These are phyloP conservation scores for Sordaria brevicollis DNA, from an alignment of 495 filamentous ascomycete genomes.

Conservation along the genomic window DNA sequence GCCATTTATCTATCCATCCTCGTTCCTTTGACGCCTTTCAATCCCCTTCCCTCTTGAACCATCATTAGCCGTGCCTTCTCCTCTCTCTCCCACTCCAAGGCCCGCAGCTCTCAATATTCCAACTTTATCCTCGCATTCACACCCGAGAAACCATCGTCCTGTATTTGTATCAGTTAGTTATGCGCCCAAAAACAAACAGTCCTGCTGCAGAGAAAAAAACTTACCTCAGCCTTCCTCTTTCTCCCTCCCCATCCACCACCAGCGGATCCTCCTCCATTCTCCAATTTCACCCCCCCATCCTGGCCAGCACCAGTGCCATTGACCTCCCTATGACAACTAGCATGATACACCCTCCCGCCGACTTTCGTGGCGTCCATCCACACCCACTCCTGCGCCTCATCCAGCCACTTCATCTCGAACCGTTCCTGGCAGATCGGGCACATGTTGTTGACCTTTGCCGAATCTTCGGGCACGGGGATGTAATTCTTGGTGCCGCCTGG, in stretches of 20 bases:
- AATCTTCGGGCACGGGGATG: slow-evolving; percentile 69
- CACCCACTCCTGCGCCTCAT: slow-evolving; percentile 90
- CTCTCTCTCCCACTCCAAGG: not conserved
- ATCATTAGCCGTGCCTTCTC: not conserved
- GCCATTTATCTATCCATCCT: not conserved
- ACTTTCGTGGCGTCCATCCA: slow-evolving; percentile 85
- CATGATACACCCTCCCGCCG: slow-evolving; percentile 76
- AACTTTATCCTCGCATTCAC: not conserved
- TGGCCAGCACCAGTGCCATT: not conserved
- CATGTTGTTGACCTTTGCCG: slow-evolving; percentile 49
- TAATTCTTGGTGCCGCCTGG: slow-evolving; percentile 32
- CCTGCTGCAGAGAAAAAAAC: slow-evolving; percentile 12
- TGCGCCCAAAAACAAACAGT: not conserved
- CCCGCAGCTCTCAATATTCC: not conserved
- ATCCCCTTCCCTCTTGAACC: not conserved
- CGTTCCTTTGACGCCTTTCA: not conserved
- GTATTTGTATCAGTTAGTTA: not conserved
- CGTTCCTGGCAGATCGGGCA: slow-evolving; percentile 95
- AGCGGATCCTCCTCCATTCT: no score
- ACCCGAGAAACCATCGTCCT: not conserved
- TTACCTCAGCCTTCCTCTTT: slow-evolving; percentile 68
- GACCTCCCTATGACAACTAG: slow-evolving; percentile 78
- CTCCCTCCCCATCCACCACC: slow-evolving; percentile 27
- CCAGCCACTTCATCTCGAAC: slow-evolving; percentile 80
- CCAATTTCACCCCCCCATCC: no score